Conservation (phyloP, 306 rosid species). For the Aeschynomene evenia region DNA sequence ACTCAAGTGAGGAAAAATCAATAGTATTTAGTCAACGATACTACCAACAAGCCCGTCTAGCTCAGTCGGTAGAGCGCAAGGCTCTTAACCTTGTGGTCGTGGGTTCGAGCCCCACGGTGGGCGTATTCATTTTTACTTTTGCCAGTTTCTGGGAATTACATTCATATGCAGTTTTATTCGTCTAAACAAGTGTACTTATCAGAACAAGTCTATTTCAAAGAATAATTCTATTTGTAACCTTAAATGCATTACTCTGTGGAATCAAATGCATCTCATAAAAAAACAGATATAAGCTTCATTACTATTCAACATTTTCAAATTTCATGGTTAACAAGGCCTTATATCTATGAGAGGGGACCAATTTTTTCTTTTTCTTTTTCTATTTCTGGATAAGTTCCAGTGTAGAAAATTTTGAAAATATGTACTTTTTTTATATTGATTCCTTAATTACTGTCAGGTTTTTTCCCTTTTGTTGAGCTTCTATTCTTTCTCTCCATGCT, state of each 20-base stretch:
- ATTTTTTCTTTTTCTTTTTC: not conserved
- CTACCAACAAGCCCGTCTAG: not conserved
- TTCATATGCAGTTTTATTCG: too few species aligned
- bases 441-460: not conserved
- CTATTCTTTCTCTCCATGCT: not conserved
- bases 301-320: not conserved
- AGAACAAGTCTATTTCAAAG: too few species aligned
- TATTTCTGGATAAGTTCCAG: not conserved
- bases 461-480: not conserved
- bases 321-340: not conserved
- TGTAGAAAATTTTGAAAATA: not conserved
- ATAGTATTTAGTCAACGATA: not conserved
- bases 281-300: not conserved
- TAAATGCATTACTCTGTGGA: not conserved
- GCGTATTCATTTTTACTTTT: too few species aligned
- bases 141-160: too few species aligned
- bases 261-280: too few species aligned
- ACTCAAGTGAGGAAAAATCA: too few species aligned
- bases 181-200: too few species aligned
- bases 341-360: not conserved
- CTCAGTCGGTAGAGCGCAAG: not conserved
- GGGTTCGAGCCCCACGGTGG: too few species aligned
- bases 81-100: too few species aligned
- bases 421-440: not conserved
- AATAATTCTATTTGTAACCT: not conserved